Base-by-base conservation (phyloP, 257 asterid species). In the Echium plantagineum region DNA sequence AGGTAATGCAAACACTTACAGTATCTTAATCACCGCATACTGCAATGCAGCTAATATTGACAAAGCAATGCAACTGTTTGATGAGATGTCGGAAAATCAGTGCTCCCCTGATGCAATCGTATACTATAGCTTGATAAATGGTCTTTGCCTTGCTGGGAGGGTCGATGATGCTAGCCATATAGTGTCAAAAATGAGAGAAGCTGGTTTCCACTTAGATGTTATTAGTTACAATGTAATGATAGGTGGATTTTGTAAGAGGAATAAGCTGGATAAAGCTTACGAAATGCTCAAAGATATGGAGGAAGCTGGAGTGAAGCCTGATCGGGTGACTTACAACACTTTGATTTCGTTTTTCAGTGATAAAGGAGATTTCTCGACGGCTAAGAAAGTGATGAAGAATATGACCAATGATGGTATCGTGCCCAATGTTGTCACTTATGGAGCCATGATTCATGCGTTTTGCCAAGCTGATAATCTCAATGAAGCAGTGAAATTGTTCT, bases 361-460 rank as follows among this genome's bases (percentile, higher is more conserved):
- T 13, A 83, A 74, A 61, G 94, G 94, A 19, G 80, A 85, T 66
- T 82, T 88, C 60, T 30, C 53, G 5, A 60, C 72, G 18, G 89
- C 94, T 30, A 69, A 62, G 9, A 71, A 56, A 49, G 66, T 84
- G 52, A 42, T 86, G 79, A 80, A 21, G 72, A 70, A 72, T 68
- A 89, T 89, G 97, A 58, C 58, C 0, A 69, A 15, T 2, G 81
- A 79, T 57, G 91, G 95, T 30, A 58, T 80, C 19, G 63, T 68
- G 24, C 98, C 95, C 17, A 78, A 57, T 38, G 84, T 88, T 31
- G 76, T 83, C 28, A 88, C 98, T n/a, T 88, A 77, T 47, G 95
- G 95, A 21, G 80, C 98, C 26, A 9, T 88, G 69, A 85, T 91
- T 66, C 72, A 77, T 35, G 94, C 84, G 3, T 84, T 76, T 69